A percentile compares a stretch with the other conserved stretches of the same genome.
Evolutionary conservation across 805 yeast genomes (phyloP).

Genomic region (Yamadazyma tumulicola): DNA sequence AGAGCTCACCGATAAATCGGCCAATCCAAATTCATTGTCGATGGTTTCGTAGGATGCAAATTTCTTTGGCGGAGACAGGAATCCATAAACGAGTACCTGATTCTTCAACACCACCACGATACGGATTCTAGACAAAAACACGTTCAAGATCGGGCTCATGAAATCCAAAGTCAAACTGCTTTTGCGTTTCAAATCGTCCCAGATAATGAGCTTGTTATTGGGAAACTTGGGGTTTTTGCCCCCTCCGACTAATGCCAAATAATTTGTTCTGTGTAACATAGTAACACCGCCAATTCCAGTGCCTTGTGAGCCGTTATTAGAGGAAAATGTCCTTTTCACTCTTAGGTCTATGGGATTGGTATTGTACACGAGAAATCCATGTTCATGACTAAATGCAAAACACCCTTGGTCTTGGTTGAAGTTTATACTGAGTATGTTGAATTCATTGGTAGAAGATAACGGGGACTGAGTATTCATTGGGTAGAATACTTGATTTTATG

Average conservation of each 20-base stretch:
- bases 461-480: constrained; percentile 21
- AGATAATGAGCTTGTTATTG: constrained; percentile 73
- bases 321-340: constrained; percentile 52
- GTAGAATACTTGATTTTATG: too few species aligned
- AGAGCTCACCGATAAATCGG: constrained; percentile 44
- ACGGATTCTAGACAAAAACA: constrained; percentile 68
- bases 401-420: constrained; percentile 92
- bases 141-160: constrained; percentile 68
- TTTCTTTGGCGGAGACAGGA: constrained; percentile 73
- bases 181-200: constrained; percentile 86
- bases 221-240: constrained; percentile 79
- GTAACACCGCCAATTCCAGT: constrained; percentile 71
- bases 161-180: constrained; percentile 74
- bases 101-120: constrained; percentile 69
- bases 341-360: constrained; percentile 82
- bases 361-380: constrained; percentile 81
- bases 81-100: constrained; percentile 72
- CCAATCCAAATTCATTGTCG: constrained; percentile 60
- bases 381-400: constrained; percentile 76
- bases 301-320: constrained; percentile 16
- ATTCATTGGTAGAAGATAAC: constrained; percentile 12
- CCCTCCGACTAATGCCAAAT: constrained; percentile 87
- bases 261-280: constrained; percentile 89
- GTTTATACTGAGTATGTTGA: constrained; percentile 45
- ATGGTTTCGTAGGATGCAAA: constrained; percentile 63